phyloP scores from a whole-genome alignment of 441 rosid genomes.

The Rhodomyrtus psidioides region DNA sequence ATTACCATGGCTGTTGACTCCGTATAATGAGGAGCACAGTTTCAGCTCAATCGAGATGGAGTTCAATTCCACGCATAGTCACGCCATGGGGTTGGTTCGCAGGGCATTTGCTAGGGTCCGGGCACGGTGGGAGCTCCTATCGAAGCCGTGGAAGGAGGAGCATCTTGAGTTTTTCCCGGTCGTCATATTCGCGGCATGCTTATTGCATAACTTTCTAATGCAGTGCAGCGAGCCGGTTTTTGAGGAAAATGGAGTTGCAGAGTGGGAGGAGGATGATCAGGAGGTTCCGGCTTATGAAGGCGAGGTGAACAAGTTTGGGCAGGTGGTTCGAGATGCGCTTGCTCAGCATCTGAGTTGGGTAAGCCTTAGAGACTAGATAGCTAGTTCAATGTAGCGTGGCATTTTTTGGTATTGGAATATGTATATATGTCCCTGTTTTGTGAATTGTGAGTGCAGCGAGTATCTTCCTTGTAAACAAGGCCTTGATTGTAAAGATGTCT shows the following conservation, averaged over 20 bases:
- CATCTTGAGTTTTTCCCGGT: slow-evolving; percentile 48
- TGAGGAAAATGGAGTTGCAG: slow-evolving; percentile 15
- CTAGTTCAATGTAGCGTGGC: not conserved
- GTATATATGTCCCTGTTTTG: not conserved
- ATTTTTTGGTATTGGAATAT: not conserved
- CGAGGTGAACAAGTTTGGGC: slow-evolving; percentile 27
- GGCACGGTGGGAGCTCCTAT: slow-evolving; percentile 54
- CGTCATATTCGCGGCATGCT: slow-evolving; percentile 50
- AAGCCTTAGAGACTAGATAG: slow-evolving; percentile 18
- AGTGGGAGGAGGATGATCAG: slow-evolving; percentile 15
- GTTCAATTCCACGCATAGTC: slow-evolving; percentile 39
- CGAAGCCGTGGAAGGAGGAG: slow-evolving; percentile 54
- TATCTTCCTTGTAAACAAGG: not conserved
- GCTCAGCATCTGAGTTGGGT: slow-evolving; percentile 45
- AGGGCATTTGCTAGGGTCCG: slow-evolving; percentile 42
- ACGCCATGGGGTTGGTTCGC: slow-evolving; percentile 32
- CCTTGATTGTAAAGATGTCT: not conserved
- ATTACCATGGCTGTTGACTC: slow-evolving; percentile 64
- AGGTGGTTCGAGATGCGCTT: slow-evolving; percentile 45
- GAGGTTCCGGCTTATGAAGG: slow-evolving; percentile 30
- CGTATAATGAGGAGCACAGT: slow-evolving; percentile 44
- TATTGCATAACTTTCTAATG: slow-evolving; percentile 66
- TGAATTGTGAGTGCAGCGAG: not conserved
- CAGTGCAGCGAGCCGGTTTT: slow-evolving; percentile 29
- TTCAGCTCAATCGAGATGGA: slow-evolving; percentile 25